Evolutionary conservation across 805 yeast genomes (phyloP).

Genomic region (Candida qinlingensis): DNA sequence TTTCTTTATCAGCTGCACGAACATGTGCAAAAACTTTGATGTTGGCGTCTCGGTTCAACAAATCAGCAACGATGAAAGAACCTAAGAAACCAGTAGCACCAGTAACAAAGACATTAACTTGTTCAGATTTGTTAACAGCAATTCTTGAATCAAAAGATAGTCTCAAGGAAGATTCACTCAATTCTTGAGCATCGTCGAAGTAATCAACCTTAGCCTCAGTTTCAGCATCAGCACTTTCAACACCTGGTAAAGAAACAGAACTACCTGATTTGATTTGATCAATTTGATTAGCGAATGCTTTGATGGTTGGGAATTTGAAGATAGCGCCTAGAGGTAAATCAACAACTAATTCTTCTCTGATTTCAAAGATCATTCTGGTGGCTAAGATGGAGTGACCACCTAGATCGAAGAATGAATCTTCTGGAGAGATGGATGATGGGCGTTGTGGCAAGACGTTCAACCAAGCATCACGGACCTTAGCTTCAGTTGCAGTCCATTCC

Average conservation of each 20-base stretch:
- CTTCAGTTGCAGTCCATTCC: constrained; percentile 60
- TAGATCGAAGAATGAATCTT: constrained; percentile 90
- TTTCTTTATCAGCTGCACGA: constrained; percentile 64
- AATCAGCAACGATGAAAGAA: constrained; percentile 75
- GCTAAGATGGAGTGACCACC: constrained; percentile 98
- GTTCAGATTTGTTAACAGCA: constrained; percentile 30
- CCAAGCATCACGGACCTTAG: constrained; percentile 78
- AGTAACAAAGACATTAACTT: constrained; percentile 72
- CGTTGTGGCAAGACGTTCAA: constrained; percentile 73
- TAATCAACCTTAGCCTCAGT: constrained; percentile 41
- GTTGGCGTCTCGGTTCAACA: constrained; percentile 51
- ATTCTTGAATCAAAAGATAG: constrained; percentile 40
- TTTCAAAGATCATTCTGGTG: constrained; percentile 91
- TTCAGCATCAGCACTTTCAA: constrained; percentile 21
- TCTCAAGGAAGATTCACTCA: constrained; percentile 36
- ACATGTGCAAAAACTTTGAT: constrained; percentile 82
- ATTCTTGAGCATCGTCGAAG: constrained; percentile 65
- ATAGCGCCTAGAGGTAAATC: constrained; percentile 88
- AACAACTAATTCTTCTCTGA: constrained; percentile 69
- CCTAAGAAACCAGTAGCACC: constrained; percentile 98
- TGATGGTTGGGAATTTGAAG: constrained; percentile 84
- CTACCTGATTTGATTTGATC: constrained; percentile 49
- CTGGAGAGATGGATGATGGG: constrained; percentile 70
- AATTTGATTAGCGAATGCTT: constrained; percentile 70
- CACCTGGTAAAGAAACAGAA: constrained; percentile 37